These are phyloP conservation scores for Sophora flavescens DNA, from an alignment of 306 rosid species.

Conservation along the genomic window DNA sequence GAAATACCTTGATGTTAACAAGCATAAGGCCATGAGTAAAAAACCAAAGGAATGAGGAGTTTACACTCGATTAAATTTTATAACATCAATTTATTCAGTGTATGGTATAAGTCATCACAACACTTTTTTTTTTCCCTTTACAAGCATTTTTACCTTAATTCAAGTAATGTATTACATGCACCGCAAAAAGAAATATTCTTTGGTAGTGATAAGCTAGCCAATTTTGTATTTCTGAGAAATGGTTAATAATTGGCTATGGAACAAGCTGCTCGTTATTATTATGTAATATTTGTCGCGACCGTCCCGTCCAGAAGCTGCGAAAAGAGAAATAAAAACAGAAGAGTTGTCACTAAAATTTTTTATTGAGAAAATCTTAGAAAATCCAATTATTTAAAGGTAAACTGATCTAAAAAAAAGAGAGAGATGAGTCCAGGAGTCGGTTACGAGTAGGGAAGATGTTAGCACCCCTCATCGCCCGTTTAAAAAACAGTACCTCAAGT, in stretches of 20 bases:
- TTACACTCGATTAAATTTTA: conserved; percentile 48
- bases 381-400: too few species aligned
- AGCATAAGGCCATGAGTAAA: conserved; percentile 88
- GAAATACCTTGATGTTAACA: conserved; percentile 87
- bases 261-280: conserved; percentile 25
- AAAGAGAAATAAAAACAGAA: too few species aligned
- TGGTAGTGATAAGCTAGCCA: conserved; percentile 40
- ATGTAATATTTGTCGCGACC: too few species aligned
- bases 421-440: too few species aligned
- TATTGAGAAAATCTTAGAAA: too few species aligned
- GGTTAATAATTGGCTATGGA: conserved; percentile 35
- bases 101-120: conserved; percentile 34
- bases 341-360: too few species aligned
- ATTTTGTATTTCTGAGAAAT: conserved; percentile 43
- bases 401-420: too few species aligned
- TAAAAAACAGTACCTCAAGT: too few species aligned
- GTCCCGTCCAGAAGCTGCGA: too few species aligned
- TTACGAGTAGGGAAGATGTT: too few species aligned
- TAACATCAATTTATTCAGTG: conserved; percentile 35
- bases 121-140: conserved; percentile 32
- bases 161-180: conserved; percentile 40
- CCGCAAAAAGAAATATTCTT: conserved; percentile 44
- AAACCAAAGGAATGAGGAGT: conserved; percentile 61
- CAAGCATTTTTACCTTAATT: conserved; percentile 41
- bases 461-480: too few species aligned